These are phyloP conservation scores for Candida sanyiensis DNA, from an alignment of 805 yeast species.

Conservation along the genomic window DNA sequence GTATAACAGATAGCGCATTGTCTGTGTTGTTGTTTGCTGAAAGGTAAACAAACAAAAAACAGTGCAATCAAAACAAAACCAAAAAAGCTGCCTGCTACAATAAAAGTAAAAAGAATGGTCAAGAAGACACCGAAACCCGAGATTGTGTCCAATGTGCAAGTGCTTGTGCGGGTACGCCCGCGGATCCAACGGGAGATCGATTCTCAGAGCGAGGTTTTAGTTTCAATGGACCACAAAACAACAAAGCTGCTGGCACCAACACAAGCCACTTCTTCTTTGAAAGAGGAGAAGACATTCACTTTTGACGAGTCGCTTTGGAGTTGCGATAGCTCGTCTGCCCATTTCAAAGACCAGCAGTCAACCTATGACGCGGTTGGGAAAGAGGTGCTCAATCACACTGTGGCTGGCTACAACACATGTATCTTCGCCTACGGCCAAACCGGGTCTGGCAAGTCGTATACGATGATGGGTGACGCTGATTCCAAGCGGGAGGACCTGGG, in stretches of 20 bases:
- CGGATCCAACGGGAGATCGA: constrained; percentile 19
- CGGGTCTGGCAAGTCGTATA: constrained; percentile 38
- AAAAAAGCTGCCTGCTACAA: not conserved
- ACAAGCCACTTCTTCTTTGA: constrained; percentile 11
- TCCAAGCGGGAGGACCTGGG: constrained; percentile 51
- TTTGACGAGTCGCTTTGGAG: constrained; percentile 55
- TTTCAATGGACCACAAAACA: constrained; percentile 17
- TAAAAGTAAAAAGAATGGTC: not conserved
- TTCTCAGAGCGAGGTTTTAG: constrained; percentile 13
- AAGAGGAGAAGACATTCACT: constrained; percentile 31
- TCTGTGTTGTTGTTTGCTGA: not conserved
- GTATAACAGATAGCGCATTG: constrained; percentile 1
- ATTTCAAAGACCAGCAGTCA: constrained; percentile 41
- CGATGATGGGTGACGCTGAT: constrained; percentile 59
- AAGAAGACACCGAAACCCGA: constrained; percentile 1
- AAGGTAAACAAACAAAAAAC: constrained; percentile 5
- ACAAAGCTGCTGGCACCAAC: constrained; percentile 12
- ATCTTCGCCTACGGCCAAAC: constrained; percentile 71
- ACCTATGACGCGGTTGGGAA: constrained; percentile 53
- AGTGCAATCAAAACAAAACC: not conserved
- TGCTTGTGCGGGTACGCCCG: constrained; percentile 51
- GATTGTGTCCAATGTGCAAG: constrained; percentile 33
- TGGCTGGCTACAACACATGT: constrained; percentile 69
- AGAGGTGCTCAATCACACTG: constrained; percentile 53
- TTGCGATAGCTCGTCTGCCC: constrained; percentile 26